A percentile compares a stretch with the other conserved stretches of the same genome.
Evolutionary conservation across 208 protist genomes (phyloP).

Genomic region (Borovskyia barvae): DNA sequence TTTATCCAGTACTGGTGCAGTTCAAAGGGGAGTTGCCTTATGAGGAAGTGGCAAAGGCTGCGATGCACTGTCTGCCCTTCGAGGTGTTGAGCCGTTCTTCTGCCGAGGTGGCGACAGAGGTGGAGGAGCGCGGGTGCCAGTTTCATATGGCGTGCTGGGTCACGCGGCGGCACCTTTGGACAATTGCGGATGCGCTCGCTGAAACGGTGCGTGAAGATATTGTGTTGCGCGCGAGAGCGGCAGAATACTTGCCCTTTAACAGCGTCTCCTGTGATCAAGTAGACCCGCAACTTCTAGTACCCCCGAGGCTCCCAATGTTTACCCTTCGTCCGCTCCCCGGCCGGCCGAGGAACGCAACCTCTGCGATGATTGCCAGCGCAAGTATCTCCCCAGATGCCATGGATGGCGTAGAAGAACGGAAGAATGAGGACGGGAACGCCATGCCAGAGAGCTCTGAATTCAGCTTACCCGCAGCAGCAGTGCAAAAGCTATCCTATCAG

Average conservation of each 20-base stretch:
- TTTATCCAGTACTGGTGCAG: slow-evolving; percentile 50
- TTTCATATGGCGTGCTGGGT: slow-evolving; percentile 67
- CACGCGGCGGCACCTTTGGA: slow-evolving; percentile 49
- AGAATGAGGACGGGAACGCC: neutral
- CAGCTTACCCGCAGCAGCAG: slow-evolving; percentile 26
- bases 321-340: slow-evolving; percentile 13
- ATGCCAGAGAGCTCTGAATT: no score
- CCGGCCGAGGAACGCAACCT: neutral
- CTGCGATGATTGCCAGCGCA: neutral
- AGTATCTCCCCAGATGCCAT: neutral
- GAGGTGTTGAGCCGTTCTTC: slow-evolving; percentile 38
- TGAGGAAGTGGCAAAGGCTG: slow-evolving; percentile 55
- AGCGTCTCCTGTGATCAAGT: slow-evolving; percentile 5
- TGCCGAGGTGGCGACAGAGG: neutral
- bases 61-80: slow-evolving; percentile 88
- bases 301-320: slow-evolving; percentile 22
- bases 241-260: slow-evolving; percentile 30
- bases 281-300: slow-evolving; percentile 26
- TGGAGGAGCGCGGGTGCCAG: slow-evolving; percentile 10
- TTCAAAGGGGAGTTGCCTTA: slow-evolving; percentile 54
- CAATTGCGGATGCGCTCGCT: slow-evolving; percentile 50
- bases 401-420: neutral
- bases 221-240: slow-evolving; percentile 24
- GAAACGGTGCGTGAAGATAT: slow-evolving; percentile 63
- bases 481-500: slow-evolving; percentile 49